phyloP scores from a whole-genome alignment of 768 basidiomycete species.

The Amanita brunnescens region DNA sequence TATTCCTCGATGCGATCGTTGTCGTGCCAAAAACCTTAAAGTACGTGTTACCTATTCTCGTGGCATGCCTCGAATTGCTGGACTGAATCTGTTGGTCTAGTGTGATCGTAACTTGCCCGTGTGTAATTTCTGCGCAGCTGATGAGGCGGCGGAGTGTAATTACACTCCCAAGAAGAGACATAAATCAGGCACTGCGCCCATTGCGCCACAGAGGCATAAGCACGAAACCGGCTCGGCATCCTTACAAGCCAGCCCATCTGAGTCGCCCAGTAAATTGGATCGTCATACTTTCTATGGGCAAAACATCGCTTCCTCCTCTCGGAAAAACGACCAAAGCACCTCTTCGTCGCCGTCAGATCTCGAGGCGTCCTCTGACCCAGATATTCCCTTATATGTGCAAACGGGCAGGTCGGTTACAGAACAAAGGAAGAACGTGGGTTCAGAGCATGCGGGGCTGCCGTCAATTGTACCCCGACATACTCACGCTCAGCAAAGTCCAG shows the following conservation, averaged over 20 bases:
- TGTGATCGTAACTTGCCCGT: conserved; percentile 67
- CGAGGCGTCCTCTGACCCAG: conserved; percentile 17
- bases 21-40: conserved; percentile 59
- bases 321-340: conserved; percentile 14
- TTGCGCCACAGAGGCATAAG: conserved; percentile 10
- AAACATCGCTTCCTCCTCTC: conserved; percentile 30
- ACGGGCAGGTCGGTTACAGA: conserved; percentile 26
- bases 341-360: conserved; percentile 16
- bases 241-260: background rate
- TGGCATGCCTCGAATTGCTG: background rate
- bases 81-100: conserved; percentile 22
- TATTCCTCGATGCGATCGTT: conserved; percentile 66
- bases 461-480: conserved; percentile 17
- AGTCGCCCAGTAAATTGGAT: conserved; percentile 6
- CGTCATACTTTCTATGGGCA: conserved; percentile 38
- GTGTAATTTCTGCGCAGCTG: conserved; percentile 58
- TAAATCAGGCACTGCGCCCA: conserved; percentile 32
- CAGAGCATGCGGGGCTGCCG: conserved; percentile 15
- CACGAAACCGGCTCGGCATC: conserved; percentile 10
- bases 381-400: conserved; percentile 13
- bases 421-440: conserved; percentile 9
- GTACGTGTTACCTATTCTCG: conserved; percentile 25
- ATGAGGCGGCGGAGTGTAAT: conserved; percentile 48
- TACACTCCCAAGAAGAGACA: conserved; percentile 67
- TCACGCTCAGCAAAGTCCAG: conserved; percentile 12